Evolutionary conservation across 2,329 filamentous ascomycete genomes (phyloP).

Genomic region (Trichoderma koningii): DNA sequence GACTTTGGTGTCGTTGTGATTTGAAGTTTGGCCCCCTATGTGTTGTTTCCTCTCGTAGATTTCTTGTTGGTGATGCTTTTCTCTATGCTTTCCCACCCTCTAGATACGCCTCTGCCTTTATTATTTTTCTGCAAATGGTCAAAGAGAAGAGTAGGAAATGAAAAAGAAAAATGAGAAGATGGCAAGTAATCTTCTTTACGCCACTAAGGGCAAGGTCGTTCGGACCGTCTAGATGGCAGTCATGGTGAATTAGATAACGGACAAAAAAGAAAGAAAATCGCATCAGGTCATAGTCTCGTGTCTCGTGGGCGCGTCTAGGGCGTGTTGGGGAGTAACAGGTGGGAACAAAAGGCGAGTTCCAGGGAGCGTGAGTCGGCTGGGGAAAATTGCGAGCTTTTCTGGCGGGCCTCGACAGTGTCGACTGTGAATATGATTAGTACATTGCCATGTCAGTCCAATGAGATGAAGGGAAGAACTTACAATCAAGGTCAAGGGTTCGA

Average conservation of each 20-base stretch:
- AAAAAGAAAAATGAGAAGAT: background rate
- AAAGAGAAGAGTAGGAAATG: background rate
- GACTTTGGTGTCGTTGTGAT: background rate
- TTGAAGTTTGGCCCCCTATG: background rate
- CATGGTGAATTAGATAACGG: constrained; percentile 1
- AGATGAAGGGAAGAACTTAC: constrained; percentile 46
- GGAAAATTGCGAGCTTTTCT: constrained; percentile 55
- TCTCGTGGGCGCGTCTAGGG: constrained; percentile 22
- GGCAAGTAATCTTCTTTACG: constrained; percentile 1
- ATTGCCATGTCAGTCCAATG: background rate
- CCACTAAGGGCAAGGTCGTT: constrained; percentile 19
- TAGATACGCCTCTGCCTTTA: no score
- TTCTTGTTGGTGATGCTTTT: background rate
- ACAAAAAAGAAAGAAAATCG: background rate
- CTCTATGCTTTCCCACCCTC: constrained; percentile 3
- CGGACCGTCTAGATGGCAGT: constrained; percentile 19
- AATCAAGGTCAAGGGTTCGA: constrained; percentile 56
- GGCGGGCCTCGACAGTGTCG: constrained; percentile 46
- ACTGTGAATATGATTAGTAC: constrained; percentile 31
- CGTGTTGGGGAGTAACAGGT: constrained; percentile 47
- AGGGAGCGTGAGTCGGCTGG: constrained; percentile 53
- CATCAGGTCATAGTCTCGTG: constrained; percentile 21
- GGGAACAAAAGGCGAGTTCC: constrained; percentile 53
- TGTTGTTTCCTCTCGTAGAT: no score
- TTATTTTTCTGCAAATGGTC: background rate